Evolutionary conservation across 345 rosid species (phyloP).

Genomic region (Euphorbia lathyris): DNA sequence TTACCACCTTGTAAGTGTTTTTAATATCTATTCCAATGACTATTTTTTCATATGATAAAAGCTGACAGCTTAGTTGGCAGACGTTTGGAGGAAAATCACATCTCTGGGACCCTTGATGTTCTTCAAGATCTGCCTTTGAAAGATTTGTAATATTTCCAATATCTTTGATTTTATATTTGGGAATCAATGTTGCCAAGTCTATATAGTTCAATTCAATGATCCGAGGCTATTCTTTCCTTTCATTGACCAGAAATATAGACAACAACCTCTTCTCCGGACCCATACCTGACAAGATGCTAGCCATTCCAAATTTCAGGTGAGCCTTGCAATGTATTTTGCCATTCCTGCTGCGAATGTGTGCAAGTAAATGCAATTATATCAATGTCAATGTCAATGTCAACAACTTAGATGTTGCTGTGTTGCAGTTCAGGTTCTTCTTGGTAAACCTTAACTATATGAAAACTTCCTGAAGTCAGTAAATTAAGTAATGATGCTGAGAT

Average conservation of each 20-base stretch:
- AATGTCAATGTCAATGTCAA: not conserved
- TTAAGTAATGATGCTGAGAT: slow-evolving; percentile 5
- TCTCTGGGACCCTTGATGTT: slow-evolving; percentile 85
- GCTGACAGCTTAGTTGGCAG: slow-evolving; percentile 54
- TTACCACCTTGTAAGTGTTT: slow-evolving; percentile 76
- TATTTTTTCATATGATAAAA: slow-evolving; percentile 8
- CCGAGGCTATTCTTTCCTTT: slow-evolving; percentile 9
- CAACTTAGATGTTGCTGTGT: slow-evolving; percentile 2
- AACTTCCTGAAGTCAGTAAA: not conserved
- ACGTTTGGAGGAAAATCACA: slow-evolving; percentile 78
- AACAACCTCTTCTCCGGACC: slow-evolving; percentile 86
- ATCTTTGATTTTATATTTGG: slow-evolving; percentile 15
- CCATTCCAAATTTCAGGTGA: slow-evolving; percentile 71
- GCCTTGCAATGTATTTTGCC: slow-evolving; percentile 11
- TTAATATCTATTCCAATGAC: not conserved
- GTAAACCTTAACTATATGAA: not conserved
- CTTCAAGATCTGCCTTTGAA: slow-evolving; percentile 76
- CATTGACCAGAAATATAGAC: slow-evolving; percentile 72
- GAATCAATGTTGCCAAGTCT: not conserved
- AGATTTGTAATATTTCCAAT: slow-evolving; percentile 64
- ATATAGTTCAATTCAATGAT: slow-evolving; percentile 5
- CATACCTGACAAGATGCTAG: slow-evolving; percentile 71
- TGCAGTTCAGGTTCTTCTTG: not conserved
- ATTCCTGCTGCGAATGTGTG: not conserved
- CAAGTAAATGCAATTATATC: not conserved